These are phyloP conservation scores for Cystoisospora suis DNA, from an alignment of 169 alveolate genomes.

Conservation along the genomic window DNA sequence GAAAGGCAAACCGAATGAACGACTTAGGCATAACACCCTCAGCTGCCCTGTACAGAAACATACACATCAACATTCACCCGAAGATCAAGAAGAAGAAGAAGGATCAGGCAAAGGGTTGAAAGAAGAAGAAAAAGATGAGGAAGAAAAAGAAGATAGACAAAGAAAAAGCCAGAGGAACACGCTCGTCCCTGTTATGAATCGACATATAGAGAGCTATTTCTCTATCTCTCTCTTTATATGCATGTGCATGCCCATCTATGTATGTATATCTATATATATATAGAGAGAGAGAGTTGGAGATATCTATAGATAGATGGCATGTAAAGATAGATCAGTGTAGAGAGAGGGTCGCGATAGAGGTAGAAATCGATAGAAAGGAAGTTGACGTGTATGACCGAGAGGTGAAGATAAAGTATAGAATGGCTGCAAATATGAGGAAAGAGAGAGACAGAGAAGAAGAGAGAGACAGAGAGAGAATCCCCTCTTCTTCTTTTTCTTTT, in stretches of 20 bases:
- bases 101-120: neutral
- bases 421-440: too few relatives aligned
- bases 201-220: too few relatives aligned
- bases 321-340: neutral
- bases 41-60: conserved; percentile 32
- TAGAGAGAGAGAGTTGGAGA: neutral
- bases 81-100: neutral
- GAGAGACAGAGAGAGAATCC: neutral
- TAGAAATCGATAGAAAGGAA: neutral
- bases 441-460: too few relatives aligned
- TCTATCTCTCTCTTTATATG: too few relatives aligned
- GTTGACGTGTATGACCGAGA: too few relatives aligned
- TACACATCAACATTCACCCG: neutral
- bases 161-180: too few relatives aligned
- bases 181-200: too few relatives aligned
- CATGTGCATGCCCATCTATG: neutral
- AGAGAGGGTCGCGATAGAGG: neutral
- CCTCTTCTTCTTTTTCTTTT: neutral
- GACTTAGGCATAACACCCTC: conserved; percentile 33
- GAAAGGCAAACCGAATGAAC: conserved; percentile 60
- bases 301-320: neutral
- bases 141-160: neutral
- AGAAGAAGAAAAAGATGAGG: neutral
- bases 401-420: too few relatives aligned
- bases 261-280: neutral